These are phyloP conservation scores for Ceratocystis diversiconidia DNA, from an alignment of 2,329 filamentous ascomycete species.

Conservation along the genomic window DNA sequence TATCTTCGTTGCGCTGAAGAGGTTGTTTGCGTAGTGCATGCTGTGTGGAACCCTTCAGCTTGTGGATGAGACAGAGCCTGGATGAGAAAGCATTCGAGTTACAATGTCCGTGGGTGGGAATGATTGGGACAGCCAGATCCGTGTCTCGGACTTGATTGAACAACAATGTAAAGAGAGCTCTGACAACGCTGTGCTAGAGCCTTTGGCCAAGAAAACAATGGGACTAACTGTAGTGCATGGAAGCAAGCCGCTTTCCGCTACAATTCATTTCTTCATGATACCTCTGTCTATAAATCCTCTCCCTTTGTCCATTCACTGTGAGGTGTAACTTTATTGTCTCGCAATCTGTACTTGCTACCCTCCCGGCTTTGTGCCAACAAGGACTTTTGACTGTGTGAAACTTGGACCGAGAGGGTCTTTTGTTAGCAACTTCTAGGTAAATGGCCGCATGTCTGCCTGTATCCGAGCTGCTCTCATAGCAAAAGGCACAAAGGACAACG, in stretches of 20 bases:
- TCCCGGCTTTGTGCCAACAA: background rate
- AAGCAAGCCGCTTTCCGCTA: background rate
- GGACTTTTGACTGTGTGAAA: constrained; percentile 1
- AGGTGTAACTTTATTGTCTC: constrained; percentile 4
- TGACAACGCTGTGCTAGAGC: constrained; percentile 4
- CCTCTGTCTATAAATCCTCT: background rate
- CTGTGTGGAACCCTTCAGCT: constrained; percentile 3
- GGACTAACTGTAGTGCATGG: background rate
- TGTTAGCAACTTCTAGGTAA: background rate
- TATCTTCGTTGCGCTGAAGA: background rate
- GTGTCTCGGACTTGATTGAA: constrained; percentile 13
- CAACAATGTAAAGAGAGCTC: constrained; percentile 19
- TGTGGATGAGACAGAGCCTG: background rate
- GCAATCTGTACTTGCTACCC: background rate
- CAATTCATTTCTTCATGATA: background rate
- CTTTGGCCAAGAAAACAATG: background rate
- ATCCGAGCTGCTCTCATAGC: background rate
- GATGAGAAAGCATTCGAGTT: background rate
- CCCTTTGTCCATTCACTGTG: background rate
- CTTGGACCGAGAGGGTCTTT: background rate
- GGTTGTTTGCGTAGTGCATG: background rate
- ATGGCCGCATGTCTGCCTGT: background rate
- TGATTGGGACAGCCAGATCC: background rate
- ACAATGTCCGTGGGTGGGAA: background rate
- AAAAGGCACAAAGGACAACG: background rate